Percentiles rank a stretch among this genome's conserved stretches.
phyloP scores from a whole-genome alignment of 345 rosid genomes.

The Litchi chinensis region DNA sequence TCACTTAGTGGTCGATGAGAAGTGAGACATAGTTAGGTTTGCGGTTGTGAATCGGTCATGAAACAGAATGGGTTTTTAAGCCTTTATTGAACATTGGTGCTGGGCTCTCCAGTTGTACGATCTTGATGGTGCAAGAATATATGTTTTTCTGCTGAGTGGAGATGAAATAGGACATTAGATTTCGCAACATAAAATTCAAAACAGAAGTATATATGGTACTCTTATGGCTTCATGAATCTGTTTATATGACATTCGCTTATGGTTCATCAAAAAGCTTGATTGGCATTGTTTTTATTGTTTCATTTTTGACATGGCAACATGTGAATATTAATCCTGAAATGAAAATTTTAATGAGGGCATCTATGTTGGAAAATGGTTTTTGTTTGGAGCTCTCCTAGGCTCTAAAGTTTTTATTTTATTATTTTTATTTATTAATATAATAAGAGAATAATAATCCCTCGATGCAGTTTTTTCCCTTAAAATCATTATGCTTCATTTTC shows the following conservation, averaged over 20 bases:
- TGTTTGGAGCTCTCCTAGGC: background rate
- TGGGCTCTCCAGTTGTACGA: background rate
- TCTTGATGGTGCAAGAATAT: background rate
- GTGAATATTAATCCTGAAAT: background rate
- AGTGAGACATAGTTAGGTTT: background rate
- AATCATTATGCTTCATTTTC: too few species aligned
- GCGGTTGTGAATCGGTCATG: background rate
- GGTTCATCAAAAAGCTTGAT: background rate
- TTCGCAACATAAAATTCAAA: background rate
- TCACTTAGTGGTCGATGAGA: background rate
- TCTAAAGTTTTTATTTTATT: too few species aligned
- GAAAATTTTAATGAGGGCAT: background rate
- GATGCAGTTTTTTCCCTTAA: too few species aligned
- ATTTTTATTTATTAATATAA: too few species aligned
- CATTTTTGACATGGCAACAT: background rate
- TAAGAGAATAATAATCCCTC: too few species aligned
- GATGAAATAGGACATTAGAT: background rate
- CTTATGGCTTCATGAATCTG: background rate
- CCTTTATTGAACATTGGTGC: background rate
- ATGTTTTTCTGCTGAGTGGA: background rate
- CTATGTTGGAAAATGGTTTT: too few species aligned
- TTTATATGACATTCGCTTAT: too few species aligned
- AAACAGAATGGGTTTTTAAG: background rate
- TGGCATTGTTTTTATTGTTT: too few species aligned
- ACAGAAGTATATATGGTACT: background rate